Base-by-base conservation (phyloP, 1,284 basidiomycete genomes). In the Ceratobasidium sp. region DNA sequence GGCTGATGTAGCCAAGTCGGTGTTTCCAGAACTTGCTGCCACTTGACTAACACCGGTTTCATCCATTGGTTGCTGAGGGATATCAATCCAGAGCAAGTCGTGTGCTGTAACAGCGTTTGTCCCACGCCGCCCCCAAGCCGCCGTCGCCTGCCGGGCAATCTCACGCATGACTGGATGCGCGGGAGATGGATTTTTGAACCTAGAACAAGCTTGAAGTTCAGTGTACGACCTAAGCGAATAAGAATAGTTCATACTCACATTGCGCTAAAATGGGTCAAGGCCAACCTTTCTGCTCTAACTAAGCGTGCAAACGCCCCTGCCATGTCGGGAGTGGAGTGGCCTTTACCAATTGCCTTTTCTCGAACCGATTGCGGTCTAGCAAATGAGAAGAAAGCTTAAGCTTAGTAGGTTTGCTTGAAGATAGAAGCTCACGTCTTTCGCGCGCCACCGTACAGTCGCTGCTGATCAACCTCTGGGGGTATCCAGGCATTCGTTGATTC, bases 401-500 rank as follows among this genome's bases (percentile, higher is more conserved):
- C 2, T 19, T 31, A 44, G 3, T 45, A 72, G 45, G 6, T 36
- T 19, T 9, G 7, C 17, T 36, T 41, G 15, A n/a, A 24, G 27
- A 5, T n/a, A n/a, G 17, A 36, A 9, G 31, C 67, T 22, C 41
- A 72, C 67, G 67, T 72, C 27, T 72, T 72, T 11, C 67, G 67
- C 71, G 83, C 86, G 57, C 85, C 82, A 80, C 88, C 85, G 51
- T 83, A 82, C 14, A 60, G 27, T 36, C 84, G 81, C 15, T 78
- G 76, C 9, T 84, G 82, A 79, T 89, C 89, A 66, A 90, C 84
- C 50, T 83, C 77, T 2, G 78, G 80, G 1, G 93, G 91, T 44
- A 97, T 90, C 78, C 87, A 89, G 0, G 91, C 90, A 81, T 97
- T 95, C 3, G 94, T 96, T n/a, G 93, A 90, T 84, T 97, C 95